Conservation (phyloP, 169 alveolate genomes). For the Eimeria necatrix region DNA sequence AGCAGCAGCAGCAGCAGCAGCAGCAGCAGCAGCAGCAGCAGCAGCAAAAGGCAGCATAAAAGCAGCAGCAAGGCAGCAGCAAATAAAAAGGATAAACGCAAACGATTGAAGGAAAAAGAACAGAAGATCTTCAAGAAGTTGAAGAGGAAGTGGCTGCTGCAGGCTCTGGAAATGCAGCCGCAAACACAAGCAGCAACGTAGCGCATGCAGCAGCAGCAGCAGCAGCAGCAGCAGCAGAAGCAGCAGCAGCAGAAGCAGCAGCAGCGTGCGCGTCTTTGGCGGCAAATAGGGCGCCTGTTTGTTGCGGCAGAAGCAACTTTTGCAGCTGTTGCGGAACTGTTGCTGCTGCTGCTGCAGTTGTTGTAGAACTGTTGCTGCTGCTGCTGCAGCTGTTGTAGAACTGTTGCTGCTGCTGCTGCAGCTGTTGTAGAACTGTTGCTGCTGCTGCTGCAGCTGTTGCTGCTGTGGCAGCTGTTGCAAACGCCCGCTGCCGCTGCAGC, state of each 20-base stretch:
- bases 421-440: too few relatives aligned
- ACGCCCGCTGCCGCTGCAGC: too few relatives aligned
- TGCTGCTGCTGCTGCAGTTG: too few relatives aligned
- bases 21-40: not conserved
- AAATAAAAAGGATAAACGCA: not conserved
- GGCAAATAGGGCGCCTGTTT: too few relatives aligned
- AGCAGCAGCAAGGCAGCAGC: not conserved
- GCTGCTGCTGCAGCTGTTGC: too few relatives aligned
- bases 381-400: too few relatives aligned
- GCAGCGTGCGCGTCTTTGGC: not conserved
- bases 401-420: too few relatives aligned
- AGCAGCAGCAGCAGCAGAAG: not conserved
- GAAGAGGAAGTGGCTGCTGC: slow-evolving; percentile 13
- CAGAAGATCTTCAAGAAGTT: not conserved
- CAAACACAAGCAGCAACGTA: not conserved
- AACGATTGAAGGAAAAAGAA: not conserved
- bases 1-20: too few relatives aligned
- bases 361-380: too few relatives aligned
- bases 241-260: not conserved
- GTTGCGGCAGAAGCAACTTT: too few relatives aligned
- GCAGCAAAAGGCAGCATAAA: not conserved
- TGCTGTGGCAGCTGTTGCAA: too few relatives aligned
- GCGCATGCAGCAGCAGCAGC: not conserved
- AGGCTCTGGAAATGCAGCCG: not conserved
- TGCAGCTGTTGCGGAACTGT: too few relatives aligned